These are phyloP conservation scores for Penicillium verrucosum DNA, from an alignment of 2,329 filamentous ascomycete species.

Conservation along the genomic window DNA sequence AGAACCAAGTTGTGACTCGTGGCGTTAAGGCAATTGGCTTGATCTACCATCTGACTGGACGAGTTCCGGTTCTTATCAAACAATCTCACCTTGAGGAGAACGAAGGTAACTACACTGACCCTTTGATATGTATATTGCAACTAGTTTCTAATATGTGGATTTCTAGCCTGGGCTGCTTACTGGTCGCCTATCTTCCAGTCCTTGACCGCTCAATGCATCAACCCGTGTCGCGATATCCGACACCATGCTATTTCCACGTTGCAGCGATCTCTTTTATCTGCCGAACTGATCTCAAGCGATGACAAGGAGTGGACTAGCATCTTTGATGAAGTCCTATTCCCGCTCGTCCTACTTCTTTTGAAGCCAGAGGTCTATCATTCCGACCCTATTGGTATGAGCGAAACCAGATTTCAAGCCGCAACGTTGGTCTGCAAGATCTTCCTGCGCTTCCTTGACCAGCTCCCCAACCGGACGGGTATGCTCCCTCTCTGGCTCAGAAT, in stretches of 20 bases:
- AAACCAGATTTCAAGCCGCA: conserved; percentile 87
- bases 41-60: conserved; percentile 75
- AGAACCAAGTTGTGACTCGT: conserved; percentile 69
- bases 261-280: conserved; percentile 80
- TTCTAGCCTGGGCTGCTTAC: conserved; percentile 86
- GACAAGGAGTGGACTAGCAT: conserved; percentile 94
- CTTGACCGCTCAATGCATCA: conserved; percentile 84
- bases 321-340: conserved; percentile 90
- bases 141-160: conserved; percentile 9
- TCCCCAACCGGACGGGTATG: conserved; percentile 85
- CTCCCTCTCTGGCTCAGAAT: conserved; percentile 89
- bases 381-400: conserved; percentile 89
- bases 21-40: conserved; percentile 77
- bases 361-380: conserved; percentile 94
- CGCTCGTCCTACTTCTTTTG: conserved; percentile 77
- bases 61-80: conserved; percentile 82
- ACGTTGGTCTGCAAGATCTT: conserved; percentile 94
- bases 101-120: conserved; percentile 58
- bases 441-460: conserved; percentile 81
- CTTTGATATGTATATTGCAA: neutral
- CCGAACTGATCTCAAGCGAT: conserved; percentile 75
- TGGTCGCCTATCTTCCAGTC: conserved; percentile 94
- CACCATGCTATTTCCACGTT: conserved; percentile 83
- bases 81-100: conserved; percentile 87
- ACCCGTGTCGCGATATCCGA: conserved; percentile 88